Percentiles rank a stretch among this genome's conserved stretches.
Conservation (phyloP, 2,329 filamentous ascomycete genomes). For the Pseudogymnoascus sp. region DNA sequence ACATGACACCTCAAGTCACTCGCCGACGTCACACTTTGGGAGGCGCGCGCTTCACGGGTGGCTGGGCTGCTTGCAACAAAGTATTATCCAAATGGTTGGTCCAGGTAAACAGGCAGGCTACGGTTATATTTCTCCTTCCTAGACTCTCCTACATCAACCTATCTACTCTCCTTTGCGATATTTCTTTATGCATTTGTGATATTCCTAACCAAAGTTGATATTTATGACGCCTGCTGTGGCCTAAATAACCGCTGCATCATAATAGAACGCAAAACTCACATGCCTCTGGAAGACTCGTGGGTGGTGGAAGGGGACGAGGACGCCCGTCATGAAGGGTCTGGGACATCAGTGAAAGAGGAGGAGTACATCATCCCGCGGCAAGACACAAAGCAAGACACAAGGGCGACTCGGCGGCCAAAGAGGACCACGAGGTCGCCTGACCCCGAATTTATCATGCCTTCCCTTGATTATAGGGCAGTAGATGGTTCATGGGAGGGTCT, state of each 20-base stretch:
- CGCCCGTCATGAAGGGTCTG: constrained; percentile 14
- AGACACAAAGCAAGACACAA: neutral
- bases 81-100: constrained; percentile 4
- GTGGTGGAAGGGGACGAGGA: constrained; percentile 23
- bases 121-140: neutral
- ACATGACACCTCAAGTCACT: neutral
- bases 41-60: neutral
- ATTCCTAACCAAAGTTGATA: neutral
- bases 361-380: neutral
- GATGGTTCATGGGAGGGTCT: constrained; percentile 24
- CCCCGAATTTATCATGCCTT: constrained; percentile 28
- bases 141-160: neutral
- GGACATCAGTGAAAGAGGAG: neutral
- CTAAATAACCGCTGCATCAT: neutral
- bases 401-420: neutral
- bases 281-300: constrained; percentile 26
- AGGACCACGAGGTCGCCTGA: constrained; percentile 21
- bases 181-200: neutral
- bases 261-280: neutral
- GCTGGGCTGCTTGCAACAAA: neutral
- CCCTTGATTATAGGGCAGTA: constrained; percentile 23
- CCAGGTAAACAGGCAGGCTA: neutral
- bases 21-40: neutral
- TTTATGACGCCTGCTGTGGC: neutral
- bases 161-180: neutral